Percentiles rank a stretch among this genome's conserved stretches.
Conservation (phyloP, 345 rosid genomes). For the Murraya paniculata region DNA sequence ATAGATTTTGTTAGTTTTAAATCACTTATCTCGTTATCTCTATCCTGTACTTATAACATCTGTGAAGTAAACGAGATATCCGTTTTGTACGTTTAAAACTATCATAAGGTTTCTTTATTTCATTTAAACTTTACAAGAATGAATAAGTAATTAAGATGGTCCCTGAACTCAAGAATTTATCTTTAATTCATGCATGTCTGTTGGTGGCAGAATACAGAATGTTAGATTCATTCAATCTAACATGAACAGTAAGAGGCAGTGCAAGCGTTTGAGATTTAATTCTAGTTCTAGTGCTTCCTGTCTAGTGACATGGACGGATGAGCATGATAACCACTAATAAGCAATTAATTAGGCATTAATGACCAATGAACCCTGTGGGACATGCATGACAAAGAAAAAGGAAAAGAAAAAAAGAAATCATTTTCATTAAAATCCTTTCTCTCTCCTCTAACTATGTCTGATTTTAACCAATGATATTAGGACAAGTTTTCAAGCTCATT, state of each 20-base stretch:
- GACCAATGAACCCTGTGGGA: not conserved
- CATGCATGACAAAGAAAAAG: not conserved
- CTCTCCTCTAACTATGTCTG: not conserved
- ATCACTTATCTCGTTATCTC: not conserved
- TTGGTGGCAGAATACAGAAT: not conserved
- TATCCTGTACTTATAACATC: no score
- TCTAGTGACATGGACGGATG: not conserved
- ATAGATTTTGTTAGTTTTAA: not conserved
- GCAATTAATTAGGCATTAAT: slow-evolving; percentile 4
- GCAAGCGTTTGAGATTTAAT: not conserved
- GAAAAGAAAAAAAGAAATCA: not conserved
- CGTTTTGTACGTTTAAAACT: no score
- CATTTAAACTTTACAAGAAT: not conserved
- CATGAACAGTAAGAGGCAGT: not conserved
- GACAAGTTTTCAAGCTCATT: not conserved
- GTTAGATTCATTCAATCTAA: not conserved
- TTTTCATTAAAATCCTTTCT: not conserved
- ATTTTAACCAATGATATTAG: not conserved
- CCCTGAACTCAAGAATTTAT: not conserved
- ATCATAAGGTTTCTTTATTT: not conserved
- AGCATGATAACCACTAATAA: not conserved
- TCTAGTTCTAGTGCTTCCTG: not conserved
- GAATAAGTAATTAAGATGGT: not conserved
- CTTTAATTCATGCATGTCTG: not conserved
- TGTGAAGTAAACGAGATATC: no score